Evolutionary conservation across 768 basidiomycete genomes (phyloP).

Genomic region (Pleurotus eryngii): DNA sequence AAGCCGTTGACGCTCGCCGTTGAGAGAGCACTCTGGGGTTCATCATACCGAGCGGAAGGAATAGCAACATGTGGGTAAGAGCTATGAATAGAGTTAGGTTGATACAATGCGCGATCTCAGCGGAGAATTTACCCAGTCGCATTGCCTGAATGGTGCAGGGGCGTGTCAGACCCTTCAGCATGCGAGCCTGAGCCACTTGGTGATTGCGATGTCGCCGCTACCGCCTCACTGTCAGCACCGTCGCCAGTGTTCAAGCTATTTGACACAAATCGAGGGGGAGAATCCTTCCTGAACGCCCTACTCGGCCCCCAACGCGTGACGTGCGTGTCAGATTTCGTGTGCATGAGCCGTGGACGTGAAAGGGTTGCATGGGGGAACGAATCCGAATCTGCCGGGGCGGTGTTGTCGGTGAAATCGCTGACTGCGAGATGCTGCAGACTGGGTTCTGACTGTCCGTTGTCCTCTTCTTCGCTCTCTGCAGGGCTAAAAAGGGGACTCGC

Average conservation of each 20-base stretch:
- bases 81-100: not conserved
- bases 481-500: slow-evolving; percentile 62
- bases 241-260: slow-evolving; percentile 21
- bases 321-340: slow-evolving; percentile 89
- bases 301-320: slow-evolving; percentile 54
- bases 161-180: not conserved
- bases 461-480: slow-evolving; percentile 52
- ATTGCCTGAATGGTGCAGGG: not conserved
- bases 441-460: slow-evolving; percentile 23
- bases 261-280: slow-evolving; percentile 64
- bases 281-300: slow-evolving; percentile 56
- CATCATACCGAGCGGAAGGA: not conserved
- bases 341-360: slow-evolving; percentile 59
- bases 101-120: not conserved
- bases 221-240: slow-evolving; percentile 6
- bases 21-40: not conserved
- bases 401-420: not conserved
- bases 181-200: slow-evolving; percentile 3
- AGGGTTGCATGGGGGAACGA: not conserved
- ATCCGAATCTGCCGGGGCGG: not conserved
- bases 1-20: slow-evolving; percentile 8
- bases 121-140: slow-evolving; percentile 5
- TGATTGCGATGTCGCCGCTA: slow-evolving; percentile 6
- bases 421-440: not conserved
- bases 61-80: slow-evolving; percentile 1